Base-by-base conservation (phyloP, 768 basidiomycete species). In the Panaeolus cyanescens region DNA sequence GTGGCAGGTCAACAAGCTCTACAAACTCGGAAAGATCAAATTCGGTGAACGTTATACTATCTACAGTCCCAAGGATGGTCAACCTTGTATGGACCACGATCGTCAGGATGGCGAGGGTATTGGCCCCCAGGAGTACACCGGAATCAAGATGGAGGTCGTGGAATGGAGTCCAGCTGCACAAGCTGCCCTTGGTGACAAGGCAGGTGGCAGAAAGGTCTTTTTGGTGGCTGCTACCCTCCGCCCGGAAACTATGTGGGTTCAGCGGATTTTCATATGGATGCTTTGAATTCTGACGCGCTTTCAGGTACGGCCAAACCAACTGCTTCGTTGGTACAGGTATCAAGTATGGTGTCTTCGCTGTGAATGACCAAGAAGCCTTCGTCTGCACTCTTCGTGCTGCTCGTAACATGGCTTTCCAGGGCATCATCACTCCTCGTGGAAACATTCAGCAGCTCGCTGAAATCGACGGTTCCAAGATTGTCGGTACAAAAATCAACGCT, bases 11-110 rank as follows among this genome's bases (percentile, higher is more conserved):
- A 98, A 96, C 81, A 95, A 93, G 72, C 83, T 99, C 8, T 83
- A 93, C 75, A 80, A 79, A 40, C 81, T 95, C 53, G 91, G 91
- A 32, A 96, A 95, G 77, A 93, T 99, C 81, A 97, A 96, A 76
- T 99, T 98, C 71, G 97, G 97, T 54, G 92, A 97, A 76, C 89
- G 97, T 42, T 96, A 98, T 75, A 99, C 97, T 13, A 93, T 99
- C 71, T 99, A 97, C 83, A 96, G 93, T 65, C 95, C 95, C 2
- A 98, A 98, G 75, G 97, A 99, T 67, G 96, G 95, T 2, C 97
- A 99, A 71, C 96, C 97, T 0, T 99, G 97, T 71, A 99, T 99
- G 97, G 97, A 99, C 75, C 97, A 99, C 78, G 97, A 99, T 74
- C 91, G 97, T 60, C 85, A 88, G 56, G 93, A 94, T 61, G 97